Evolutionary conservation across 768 basidiomycete species (phyloP).

Genomic region (Mycena rebaudengoi): DNA sequence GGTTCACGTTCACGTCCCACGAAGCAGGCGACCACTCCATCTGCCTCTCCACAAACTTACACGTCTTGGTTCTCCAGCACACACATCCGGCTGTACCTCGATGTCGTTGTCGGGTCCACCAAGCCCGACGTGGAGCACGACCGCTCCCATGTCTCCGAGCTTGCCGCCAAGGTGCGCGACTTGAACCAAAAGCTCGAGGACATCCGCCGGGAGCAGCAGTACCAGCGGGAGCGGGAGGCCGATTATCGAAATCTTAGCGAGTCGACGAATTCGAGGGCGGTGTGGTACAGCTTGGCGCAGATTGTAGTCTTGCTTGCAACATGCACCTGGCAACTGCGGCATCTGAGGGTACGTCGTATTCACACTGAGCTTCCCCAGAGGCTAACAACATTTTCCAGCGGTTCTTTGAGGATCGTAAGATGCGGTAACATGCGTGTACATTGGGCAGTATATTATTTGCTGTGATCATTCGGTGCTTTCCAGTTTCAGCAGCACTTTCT

Average conservation of each 20-base stretch:
- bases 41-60: slow-evolving; percentile 93
- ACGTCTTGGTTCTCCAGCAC: slow-evolving; percentile 87
- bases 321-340: slow-evolving; percentile 92
- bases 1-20: slow-evolving; percentile 98
- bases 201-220: slow-evolving; percentile 94
- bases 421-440: slow-evolving; percentile 54
- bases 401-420: slow-evolving; percentile 89
- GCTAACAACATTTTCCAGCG: slow-evolving; percentile 50
- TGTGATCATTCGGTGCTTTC: slow-evolving; percentile 32
- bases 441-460: too few species aligned
- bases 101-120: slow-evolving; percentile 89
- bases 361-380: not conserved
- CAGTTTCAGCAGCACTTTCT: slow-evolving; percentile 53
- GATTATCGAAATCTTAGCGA: slow-evolving; percentile 92
- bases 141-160: slow-evolving; percentile 82
- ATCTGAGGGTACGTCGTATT: slow-evolving; percentile 75
- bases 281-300: slow-evolving; percentile 94
- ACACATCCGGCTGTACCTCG: slow-evolving; percentile 94
- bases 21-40: slow-evolving; percentile 97
- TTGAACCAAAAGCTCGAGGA: slow-evolving; percentile 94
- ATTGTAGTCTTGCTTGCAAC: slow-evolving; percentile 85
- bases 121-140: slow-evolving; percentile 90
- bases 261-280: slow-evolving; percentile 87
- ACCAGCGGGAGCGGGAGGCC: slow-evolving; percentile 94
- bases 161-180: slow-evolving; percentile 87